phyloP scores from a whole-genome alignment of 2,329 filamentous ascomycete genomes.

The Pleomassaria siparia region DNA sequence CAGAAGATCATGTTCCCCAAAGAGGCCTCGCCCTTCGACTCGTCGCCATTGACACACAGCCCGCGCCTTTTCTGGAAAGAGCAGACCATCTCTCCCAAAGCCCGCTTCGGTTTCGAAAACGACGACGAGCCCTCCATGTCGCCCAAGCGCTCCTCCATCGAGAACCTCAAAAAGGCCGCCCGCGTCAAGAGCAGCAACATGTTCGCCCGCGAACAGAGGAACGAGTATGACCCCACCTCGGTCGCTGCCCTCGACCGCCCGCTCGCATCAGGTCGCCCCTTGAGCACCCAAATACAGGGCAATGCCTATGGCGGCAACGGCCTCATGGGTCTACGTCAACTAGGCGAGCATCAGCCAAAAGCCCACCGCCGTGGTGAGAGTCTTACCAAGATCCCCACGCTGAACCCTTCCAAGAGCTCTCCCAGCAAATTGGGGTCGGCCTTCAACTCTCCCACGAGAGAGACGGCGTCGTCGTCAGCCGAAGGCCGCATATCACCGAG shows the following conservation, averaged over 20 bases:
- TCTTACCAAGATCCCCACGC: slow-evolving; percentile 60
- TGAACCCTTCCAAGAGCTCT: slow-evolving; percentile 58
- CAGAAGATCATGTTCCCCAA: slow-evolving; percentile 69
- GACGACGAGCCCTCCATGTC: slow-evolving; percentile 57
- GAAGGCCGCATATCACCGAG: slow-evolving; percentile 68
- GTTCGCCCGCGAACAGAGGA: slow-evolving; percentile 87
- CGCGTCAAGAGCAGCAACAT: slow-evolving; percentile 98
- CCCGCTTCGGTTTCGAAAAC: slow-evolving; percentile 70
- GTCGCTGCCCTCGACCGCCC: slow-evolving; percentile 80
- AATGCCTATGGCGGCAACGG: slow-evolving; percentile 67
- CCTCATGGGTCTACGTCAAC: slow-evolving; percentile 48
- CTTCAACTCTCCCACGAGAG: slow-evolving; percentile 28
- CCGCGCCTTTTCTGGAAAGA: slow-evolving; percentile 90
- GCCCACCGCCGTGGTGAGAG: slow-evolving; percentile 55
- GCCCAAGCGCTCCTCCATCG: slow-evolving; percentile 83
- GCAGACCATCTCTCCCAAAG: slow-evolving; percentile 63
- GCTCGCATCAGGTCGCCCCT: slow-evolving; percentile 63
- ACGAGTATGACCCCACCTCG: slow-evolving; percentile 84
- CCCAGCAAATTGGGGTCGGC: slow-evolving; percentile 60
- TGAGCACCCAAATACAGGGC: slow-evolving; percentile 65
- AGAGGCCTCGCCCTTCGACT: slow-evolving; percentile 82
- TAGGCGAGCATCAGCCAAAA: slow-evolving; percentile 25
- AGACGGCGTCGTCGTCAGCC: slow-evolving; percentile 24
- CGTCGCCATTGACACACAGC: slow-evolving; percentile 73
- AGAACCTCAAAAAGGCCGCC: slow-evolving; percentile 91